Base-by-base conservation (phyloP, 768 basidiomycete genomes). In the Amanita exitialis region DNA sequence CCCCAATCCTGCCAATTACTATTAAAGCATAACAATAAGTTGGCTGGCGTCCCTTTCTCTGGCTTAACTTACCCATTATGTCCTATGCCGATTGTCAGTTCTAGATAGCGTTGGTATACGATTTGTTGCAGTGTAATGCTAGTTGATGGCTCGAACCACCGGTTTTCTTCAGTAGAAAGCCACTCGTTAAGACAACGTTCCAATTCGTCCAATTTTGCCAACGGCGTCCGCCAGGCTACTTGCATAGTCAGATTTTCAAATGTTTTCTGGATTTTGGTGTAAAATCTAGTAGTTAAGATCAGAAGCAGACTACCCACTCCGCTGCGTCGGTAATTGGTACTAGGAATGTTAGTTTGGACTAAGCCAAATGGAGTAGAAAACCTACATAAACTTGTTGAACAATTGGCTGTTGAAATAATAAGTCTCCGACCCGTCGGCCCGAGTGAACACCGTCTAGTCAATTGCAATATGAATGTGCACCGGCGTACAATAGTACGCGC, bases 401-500 rank as follows among this genome's bases (percentile, higher is more conserved):
- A 89, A 71, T 55, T 82, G 82, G 56, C 83, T 85, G 67, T 88
- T 88, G 67, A 81, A 88, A 61, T 87, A 89, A 58, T 88, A 89
- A 3, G 83, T 82, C 60, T 88, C 82, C 1, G 84, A 84, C 16
- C 86, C 86, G 58, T 90, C 87, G 13, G 72, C 60, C 28, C 87
- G 81, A 30, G 76, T 64, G 58, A 90, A 90, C 15, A 82, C 74
- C 3, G 88, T 90, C 72, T 82, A 21, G 15, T 12, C 23, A 32
- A 47, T 35, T n/a, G 23, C 23, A 20, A 53, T 39, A 56, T 50
- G 20, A 42, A 10, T 23, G 23, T 25, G 5, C 30, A 34, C 7
- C 15, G 18, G 9, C 10, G 23, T 18, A 15, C 15, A 48, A 20
- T 3, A 18, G 16, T 4, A 18, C 15, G 28, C 21, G 59, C 73